Evolutionary conservation across 108 stramenopile species (phyloP).

Genomic region (Pseudonitzschia multiseries): DNA sequence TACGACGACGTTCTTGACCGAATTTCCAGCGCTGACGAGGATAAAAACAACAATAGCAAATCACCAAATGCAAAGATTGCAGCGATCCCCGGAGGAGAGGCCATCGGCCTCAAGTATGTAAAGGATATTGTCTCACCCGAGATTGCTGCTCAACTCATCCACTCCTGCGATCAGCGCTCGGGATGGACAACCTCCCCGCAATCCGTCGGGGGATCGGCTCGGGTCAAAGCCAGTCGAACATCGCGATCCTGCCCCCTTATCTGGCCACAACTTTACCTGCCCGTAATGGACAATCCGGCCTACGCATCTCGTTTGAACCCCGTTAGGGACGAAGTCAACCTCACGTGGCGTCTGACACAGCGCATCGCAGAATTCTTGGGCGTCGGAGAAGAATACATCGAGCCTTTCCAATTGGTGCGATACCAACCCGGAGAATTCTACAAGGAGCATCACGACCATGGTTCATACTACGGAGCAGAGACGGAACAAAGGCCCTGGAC

Average conservation of each 20-base stretch:
- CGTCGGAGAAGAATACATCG: constrained; percentile 9
- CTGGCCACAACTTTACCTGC: constrained; percentile 10
- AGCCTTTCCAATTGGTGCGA: constrained; percentile 31
- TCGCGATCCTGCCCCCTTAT: constrained; percentile 9
- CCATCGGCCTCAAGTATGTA: not conserved
- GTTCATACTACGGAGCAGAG: constrained; percentile 15
- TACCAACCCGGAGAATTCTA: constrained; percentile 21
- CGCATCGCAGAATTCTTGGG: not conserved
- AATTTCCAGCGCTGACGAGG: not conserved
- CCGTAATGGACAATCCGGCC: not conserved
- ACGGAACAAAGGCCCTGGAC: constrained; percentile 27
- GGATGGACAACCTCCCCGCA: constrained; percentile 12
- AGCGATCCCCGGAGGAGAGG: not conserved
- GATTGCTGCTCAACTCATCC: not conserved
- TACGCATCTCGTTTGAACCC: not conserved
- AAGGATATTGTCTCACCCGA: not conserved
- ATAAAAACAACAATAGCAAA: not conserved
- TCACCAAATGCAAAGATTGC: not conserved
- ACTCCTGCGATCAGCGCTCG: constrained; percentile 2
- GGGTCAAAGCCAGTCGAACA: not conserved
- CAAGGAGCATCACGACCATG: constrained; percentile 34
- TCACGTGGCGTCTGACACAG: constrained; percentile 22
- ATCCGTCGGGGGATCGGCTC: constrained; percentile 5
- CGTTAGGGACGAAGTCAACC: not conserved
- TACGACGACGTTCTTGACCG: not conserved